phyloP scores from a whole-genome alignment of 306 rosid species.

The Datisca glomerata region DNA sequence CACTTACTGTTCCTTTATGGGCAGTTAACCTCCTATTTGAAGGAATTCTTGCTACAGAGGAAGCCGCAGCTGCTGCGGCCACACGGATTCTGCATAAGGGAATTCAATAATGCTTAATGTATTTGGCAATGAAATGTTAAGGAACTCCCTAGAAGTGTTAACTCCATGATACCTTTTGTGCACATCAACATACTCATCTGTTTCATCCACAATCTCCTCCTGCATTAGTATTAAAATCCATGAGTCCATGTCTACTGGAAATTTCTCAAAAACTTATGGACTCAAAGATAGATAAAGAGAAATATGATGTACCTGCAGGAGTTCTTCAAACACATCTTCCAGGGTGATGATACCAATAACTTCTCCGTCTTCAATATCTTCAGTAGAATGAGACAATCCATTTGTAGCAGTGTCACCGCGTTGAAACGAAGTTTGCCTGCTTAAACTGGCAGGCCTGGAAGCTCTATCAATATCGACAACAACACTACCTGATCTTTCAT shows the following conservation, averaged over 20 bases:
- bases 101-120: slow-evolving; percentile 8
- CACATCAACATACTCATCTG: slow-evolving; percentile 59
- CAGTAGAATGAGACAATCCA: slow-evolving; percentile 20
- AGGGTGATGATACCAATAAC: slow-evolving; percentile 88
- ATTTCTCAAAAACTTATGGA: background rate
- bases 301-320: slow-evolving; percentile 39
- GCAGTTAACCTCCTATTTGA: slow-evolving; percentile 28
- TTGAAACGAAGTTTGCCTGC: slow-evolving; percentile 18
- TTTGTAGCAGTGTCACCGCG: slow-evolving; percentile 24
- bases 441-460: slow-evolving; percentile 25
- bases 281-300: background rate
- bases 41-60: slow-evolving; percentile 33
- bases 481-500: slow-evolving; percentile 24
- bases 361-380: slow-evolving; percentile 72
- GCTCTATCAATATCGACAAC: slow-evolving; percentile 40
- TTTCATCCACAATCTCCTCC: slow-evolving; percentile 51
- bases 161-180: slow-evolving; percentile 42
- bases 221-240: slow-evolving; percentile 11
- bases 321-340: slow-evolving; percentile 96
- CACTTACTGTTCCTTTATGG: slow-evolving; percentile 26
- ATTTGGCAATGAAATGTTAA: slow-evolving; percentile 1
- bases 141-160: background rate
- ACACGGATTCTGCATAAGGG: slow-evolving; percentile 33
- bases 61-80: slow-evolving; percentile 46
- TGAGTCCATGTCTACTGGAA: background rate